Percentiles rank a stretch among this genome's conserved stretches.
Evolutionary conservation across 1,284 basidiomycete genomes (phyloP).

Genomic region (Porogramme epimiltina): DNA sequence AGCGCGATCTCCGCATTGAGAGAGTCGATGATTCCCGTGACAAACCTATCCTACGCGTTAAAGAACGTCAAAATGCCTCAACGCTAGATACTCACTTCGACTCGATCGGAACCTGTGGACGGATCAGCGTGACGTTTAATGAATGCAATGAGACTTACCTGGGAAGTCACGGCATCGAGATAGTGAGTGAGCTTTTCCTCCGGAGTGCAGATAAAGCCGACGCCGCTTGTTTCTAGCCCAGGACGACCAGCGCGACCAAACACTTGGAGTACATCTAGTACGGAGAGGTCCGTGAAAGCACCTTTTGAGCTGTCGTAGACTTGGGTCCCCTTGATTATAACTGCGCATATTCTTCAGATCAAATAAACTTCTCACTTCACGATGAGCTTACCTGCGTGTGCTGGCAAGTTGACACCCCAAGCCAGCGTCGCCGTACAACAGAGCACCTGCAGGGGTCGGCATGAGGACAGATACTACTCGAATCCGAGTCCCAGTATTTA

Average conservation of each 20-base stretch:
- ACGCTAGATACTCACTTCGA: constrained; percentile 67
- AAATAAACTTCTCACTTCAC: background rate
- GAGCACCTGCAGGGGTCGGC: constrained; percentile 69
- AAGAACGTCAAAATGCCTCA: background rate
- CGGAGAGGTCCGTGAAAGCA: constrained; percentile 90
- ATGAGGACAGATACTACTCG: background rate
- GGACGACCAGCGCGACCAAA: constrained; percentile 98
- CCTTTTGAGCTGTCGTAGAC: constrained; percentile 92
- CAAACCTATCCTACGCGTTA: constrained; percentile 59
- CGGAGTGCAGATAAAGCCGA: constrained; percentile 95
- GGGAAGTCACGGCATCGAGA: constrained; percentile 85
- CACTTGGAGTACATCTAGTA: constrained; percentile 96
- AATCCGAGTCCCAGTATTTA: constrained; percentile 30
- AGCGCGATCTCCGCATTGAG: constrained; percentile 96
- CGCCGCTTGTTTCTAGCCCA: constrained; percentile 93
- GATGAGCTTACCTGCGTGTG: constrained; percentile 89
- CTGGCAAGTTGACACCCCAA: constrained; percentile 99
- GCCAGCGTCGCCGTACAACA: constrained; percentile 98
- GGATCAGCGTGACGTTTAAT: constrained; percentile 3
- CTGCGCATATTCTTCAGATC: too few relatives aligned
- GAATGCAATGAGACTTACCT: constrained; percentile 44
- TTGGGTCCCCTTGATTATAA: constrained; percentile 98
- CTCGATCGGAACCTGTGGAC: constrained; percentile 86
- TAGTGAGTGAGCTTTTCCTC: constrained; percentile 95
- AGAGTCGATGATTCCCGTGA: constrained; percentile 85